Conservation (phyloP, 225 moss, liverwort and hornwort species). For the Rhytidiadelphus loreus region DNA sequence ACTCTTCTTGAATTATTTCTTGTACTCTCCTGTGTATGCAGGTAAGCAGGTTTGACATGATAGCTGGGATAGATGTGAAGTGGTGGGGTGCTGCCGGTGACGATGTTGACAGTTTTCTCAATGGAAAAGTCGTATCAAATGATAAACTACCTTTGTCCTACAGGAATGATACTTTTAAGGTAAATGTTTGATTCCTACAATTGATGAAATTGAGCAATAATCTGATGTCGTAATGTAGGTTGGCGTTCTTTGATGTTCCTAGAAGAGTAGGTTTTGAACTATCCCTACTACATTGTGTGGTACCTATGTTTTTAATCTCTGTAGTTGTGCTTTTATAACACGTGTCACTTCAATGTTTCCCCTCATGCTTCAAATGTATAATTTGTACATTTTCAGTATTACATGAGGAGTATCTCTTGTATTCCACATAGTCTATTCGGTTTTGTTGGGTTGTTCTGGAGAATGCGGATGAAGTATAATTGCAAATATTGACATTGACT, state of each 20-base stretch:
- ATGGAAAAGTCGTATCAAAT: conserved; percentile 57
- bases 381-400: neutral
- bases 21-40: conserved; percentile 3
- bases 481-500: neutral
- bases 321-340: neutral
- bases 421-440: neutral
- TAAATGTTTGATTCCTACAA: neutral
- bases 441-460: neutral
- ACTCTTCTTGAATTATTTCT: neutral
- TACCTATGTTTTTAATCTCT: neutral
- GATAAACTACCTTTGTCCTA: conserved; percentile 42
- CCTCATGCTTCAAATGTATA: neutral
- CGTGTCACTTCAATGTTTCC: neutral
- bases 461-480: neutral
- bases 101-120: conserved; percentile 71
- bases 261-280: neutral
- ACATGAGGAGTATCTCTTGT: neutral
- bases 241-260: neutral
- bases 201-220: neutral
- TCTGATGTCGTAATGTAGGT: neutral
- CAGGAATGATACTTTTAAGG: conserved; percentile 48
- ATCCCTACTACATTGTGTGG: neutral
- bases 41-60: conserved; percentile 96
- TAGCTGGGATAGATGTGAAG: conserved; percentile 69
- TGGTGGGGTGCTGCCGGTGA: conserved; percentile 91